Evolutionary conservation across 352 stramenopile genomes (phyloP), one percentile per base, ranked within the genome.

Genomic region (Pilasporangium apinafurcum): DNA sequence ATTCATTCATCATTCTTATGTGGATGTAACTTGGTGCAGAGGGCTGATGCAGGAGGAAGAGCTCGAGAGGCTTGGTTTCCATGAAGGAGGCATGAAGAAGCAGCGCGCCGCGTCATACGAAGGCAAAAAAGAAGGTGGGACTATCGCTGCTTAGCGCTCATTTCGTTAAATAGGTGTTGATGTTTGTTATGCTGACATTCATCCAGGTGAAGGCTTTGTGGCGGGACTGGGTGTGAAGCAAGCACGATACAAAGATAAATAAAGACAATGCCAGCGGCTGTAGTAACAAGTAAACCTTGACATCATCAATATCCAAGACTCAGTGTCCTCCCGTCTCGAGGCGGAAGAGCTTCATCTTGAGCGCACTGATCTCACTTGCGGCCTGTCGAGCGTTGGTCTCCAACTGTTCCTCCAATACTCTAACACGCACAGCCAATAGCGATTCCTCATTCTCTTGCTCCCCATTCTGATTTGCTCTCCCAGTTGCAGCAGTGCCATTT

Each of bases 31-130:
- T 1, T n/a, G 32, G 28, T 17, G 5, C 39, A 95, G 79, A 48
- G 74, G 74, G 7, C 59, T 95, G 17, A 95, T 94, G 83, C 54
- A 92, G 54, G 51, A 68, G 9, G 86, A 96, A 47, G 76, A 92
- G 40, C 62, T 96, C 8, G 67, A 95, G 17, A 65, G 69, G 12
- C 48, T 96, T 21, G 86, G 86, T 0, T 95, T 96, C 51, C 63
- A 91, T 39, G 63, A 89, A 20, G 68, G 84, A 53, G 78, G 66
- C 33, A 90, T 90, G 75, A 69, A 75, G 34, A 89, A 86, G 49
- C 64, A 59, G 43, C 65, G 62, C 52, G 66, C 60, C 29, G 47
- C 69, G 33, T 56, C 69, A 8, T 63, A 58, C 43, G 76, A 91
- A 48, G 80, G 79, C 20, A 62, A 72, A 16, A 90, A 88, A 59